Conservation (phyloP, 2,329 filamentous ascomycete genomes). For the Apiospora pterosperma region DNA sequence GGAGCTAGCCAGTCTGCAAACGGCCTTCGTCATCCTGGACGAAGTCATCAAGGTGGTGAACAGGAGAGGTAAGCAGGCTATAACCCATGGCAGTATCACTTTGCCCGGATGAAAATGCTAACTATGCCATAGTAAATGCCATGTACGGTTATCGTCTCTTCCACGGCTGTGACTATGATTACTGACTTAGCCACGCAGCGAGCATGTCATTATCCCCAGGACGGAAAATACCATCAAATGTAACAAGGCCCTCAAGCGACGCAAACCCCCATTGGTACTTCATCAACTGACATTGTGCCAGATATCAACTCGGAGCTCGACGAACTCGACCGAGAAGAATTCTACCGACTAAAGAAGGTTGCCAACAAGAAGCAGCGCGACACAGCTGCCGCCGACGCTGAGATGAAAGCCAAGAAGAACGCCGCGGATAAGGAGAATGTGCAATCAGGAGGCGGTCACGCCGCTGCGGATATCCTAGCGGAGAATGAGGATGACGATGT, state of each 20-base stretch:
- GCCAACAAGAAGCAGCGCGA: conserved; percentile 81
- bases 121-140: conserved; percentile 68
- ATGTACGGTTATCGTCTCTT: conserved; percentile 53
- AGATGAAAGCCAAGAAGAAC: conserved; percentile 71
- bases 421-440: conserved; percentile 34
- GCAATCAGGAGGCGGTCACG: conserved; percentile 11
- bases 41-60: conserved; percentile 99
- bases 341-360: conserved; percentile 95
- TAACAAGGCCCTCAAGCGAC: conserved; percentile 31
- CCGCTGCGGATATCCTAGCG: conserved; percentile 63
- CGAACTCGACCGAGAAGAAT: conserved; percentile 95
- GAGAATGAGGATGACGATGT: conserved; percentile 79
- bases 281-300: conserved; percentile 26
- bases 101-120: conserved; percentile 17
- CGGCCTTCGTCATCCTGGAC: conserved; percentile 95
- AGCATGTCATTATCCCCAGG: conserved; percentile 93
- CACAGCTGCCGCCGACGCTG: conserved; percentile 66
- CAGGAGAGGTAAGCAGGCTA: conserved; percentile 65
- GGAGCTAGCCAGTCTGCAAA: conserved; percentile 92
- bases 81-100: neutral
- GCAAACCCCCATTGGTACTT: neutral
- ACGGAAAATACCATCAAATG: conserved; percentile 99
- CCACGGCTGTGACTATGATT: neutral
- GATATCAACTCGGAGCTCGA: conserved; percentile 98
- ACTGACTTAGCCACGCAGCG: conserved; percentile 42